Percentiles rank a stretch among this genome's conserved stretches.
These are phyloP conservation scores for Aspergillus sclerotiicarbonarius DNA, from an alignment of 495 filamentous ascomycete species.

Conservation along the genomic window DNA sequence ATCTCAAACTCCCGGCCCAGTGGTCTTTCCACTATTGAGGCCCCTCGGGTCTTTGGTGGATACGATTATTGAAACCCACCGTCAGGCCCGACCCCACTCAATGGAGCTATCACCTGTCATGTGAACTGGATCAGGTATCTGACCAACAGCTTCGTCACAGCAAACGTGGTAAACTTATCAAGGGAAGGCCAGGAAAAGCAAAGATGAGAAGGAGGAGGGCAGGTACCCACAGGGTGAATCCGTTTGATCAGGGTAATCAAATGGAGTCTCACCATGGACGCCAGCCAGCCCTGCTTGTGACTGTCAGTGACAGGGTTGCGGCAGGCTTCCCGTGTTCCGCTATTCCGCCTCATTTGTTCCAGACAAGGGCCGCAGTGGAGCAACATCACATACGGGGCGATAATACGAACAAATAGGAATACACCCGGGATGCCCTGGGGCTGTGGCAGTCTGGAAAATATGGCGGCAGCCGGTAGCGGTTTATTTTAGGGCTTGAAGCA, in stretches of 20 bases:
- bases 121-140: neutral
- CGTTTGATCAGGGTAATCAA: neutral
- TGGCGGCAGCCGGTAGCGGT: neutral
- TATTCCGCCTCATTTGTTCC: slow-evolving; percentile 14
- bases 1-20: neutral
- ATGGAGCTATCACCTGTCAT: slow-evolving; percentile 14
- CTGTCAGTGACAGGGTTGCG: slow-evolving; percentile 4
- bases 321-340: slow-evolving; percentile 13
- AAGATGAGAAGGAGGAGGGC: neutral
- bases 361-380: slow-evolving; percentile 9
- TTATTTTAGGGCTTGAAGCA: slow-evolving; percentile 1
- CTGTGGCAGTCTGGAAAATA: slow-evolving; percentile 1
- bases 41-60: slow-evolving; percentile 1
- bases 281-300: slow-evolving; percentile 3
- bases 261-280: neutral
- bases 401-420: slow-evolving; percentile 7
- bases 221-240: neutral
- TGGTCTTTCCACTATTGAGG: neutral
- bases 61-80: slow-evolving; percentile 7
- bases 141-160: neutral
- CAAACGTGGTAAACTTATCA: slow-evolving; percentile 6
- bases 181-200: slow-evolving; percentile 3
- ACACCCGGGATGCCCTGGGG: slow-evolving; percentile 3
- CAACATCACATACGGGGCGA: slow-evolving; percentile 1
- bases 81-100: slow-evolving; percentile 3